A percentile compares a stretch with the other conserved stretches of the same genome.
phyloP scores from a whole-genome alignment of 169 alveolate genomes.

The Plasmodium chabaudi region DNA sequence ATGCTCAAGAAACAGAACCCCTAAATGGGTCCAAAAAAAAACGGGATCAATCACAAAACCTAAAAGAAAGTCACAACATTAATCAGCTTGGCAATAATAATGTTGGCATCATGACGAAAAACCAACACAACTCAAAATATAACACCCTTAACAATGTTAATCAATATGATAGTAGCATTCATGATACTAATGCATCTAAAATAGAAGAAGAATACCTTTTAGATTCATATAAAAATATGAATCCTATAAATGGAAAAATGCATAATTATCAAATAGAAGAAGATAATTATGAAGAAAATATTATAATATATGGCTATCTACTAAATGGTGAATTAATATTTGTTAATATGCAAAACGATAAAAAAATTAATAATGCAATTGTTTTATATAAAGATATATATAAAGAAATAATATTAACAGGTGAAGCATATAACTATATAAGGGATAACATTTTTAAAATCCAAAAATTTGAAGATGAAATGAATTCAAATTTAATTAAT shows the following conservation, averaged over 20 bases:
- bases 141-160: too few species aligned
- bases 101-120: too few species aligned
- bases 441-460: slow-evolving; percentile 17
- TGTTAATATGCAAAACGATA: slow-evolving; percentile 58
- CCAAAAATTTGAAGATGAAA: slow-evolving; percentile 19
- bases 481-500: background rate
- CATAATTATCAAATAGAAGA: slow-evolving; percentile 7
- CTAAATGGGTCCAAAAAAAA: too few species aligned
- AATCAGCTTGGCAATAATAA: too few species aligned
- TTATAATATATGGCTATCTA: slow-evolving; percentile 54
- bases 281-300: slow-evolving; percentile 24
- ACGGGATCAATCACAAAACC: too few species aligned
- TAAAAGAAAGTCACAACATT: too few species aligned
- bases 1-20: too few species aligned
- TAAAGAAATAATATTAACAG: slow-evolving; percentile 71
- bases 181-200: too few species aligned
- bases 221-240: background rate
- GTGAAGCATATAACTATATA: slow-evolving; percentile 54
- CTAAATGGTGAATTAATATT: slow-evolving; percentile 24
- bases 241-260: background rate
- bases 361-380: slow-evolving; percentile 4
- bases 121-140: too few species aligned
- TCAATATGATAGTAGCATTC: too few species aligned
- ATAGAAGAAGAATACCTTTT: too few species aligned
- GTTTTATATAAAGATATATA: slow-evolving; percentile 45